phyloP scores from a whole-genome alignment of 306 rosid species.

The Inga laurina region DNA sequence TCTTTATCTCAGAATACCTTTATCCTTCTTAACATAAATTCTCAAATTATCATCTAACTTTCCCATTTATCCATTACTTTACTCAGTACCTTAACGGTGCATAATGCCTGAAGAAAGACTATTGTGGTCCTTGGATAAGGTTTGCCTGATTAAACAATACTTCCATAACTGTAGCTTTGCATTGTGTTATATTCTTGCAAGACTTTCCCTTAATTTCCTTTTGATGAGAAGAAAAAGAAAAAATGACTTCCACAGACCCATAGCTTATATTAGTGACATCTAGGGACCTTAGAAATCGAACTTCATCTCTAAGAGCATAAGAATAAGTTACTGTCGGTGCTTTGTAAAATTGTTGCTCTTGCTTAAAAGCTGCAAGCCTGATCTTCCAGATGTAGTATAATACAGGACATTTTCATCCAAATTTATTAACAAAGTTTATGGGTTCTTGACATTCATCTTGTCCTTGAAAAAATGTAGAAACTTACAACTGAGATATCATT shows the following conservation, averaged over 20 bases:
- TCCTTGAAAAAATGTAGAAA: background rate
- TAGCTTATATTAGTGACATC: background rate
- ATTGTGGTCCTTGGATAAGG: background rate
- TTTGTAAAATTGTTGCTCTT: background rate
- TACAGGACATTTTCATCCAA: no score
- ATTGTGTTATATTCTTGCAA: background rate
- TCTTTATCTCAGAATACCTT: no score
- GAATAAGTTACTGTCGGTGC: background rate
- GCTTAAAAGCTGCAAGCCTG: background rate
- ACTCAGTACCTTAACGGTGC: no score
- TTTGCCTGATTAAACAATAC: background rate
- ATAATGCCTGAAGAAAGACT: background rate
- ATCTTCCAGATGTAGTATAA: no score
- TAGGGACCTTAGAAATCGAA: background rate
- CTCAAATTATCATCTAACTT: no score
- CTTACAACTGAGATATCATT: background rate
- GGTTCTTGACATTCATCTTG: background rate
- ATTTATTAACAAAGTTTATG: background rate
- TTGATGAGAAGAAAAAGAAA: background rate
- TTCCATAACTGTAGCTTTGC: background rate
- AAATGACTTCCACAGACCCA: background rate
- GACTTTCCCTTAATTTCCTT: background rate
- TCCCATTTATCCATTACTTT: no score
- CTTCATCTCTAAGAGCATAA: background rate
- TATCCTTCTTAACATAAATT: no score